phyloP scores from a whole-genome alignment of 202 grass and related monocot species.

The Alloteropsis angusta region DNA sequence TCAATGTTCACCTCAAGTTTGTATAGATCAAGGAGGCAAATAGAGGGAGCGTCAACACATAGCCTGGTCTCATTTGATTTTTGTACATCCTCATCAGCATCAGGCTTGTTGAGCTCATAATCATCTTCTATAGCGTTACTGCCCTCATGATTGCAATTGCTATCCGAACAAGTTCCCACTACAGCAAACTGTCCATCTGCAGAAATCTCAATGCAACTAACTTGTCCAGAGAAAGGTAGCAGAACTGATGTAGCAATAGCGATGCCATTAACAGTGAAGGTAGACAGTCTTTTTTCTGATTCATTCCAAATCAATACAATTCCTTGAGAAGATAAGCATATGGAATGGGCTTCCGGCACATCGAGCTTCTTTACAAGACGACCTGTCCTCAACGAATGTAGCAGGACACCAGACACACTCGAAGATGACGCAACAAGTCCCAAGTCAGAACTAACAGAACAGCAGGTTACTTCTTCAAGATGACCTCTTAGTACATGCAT shows the following conservation, averaged over 20 bases:
- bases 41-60: constrained; percentile 60
- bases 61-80: constrained; percentile 30
- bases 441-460: constrained; percentile 87
- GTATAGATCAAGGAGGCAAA: constrained; percentile 87
- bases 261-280: constrained; percentile 87
- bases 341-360: constrained; percentile 45
- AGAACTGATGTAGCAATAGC: constrained; percentile 43
- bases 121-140: constrained; percentile 24
- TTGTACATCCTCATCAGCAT: constrained; percentile 12
- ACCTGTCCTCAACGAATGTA: constrained; percentile 91
- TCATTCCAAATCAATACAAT: constrained; percentile 84
- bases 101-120: constrained; percentile 22
- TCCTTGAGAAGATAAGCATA: constrained; percentile 80
- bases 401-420: constrained; percentile 56
- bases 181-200: constrained; percentile 76
- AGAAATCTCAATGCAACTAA: constrained; percentile 88
- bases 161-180: constrained; percentile 46
- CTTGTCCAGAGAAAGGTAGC: constrained; percentile 53
- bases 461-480: constrained; percentile 77
- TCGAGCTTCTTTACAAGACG: constrained; percentile 63
- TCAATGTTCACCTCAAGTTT: constrained; percentile 66
- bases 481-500: constrained; percentile 96
- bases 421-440: constrained; percentile 73
- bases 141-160: constrained; percentile 23
- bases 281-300: constrained; percentile 57